Evolutionary conservation across 177 flowering plant species (phyloP).

Genomic region (Tripterygium wilfordii): DNA sequence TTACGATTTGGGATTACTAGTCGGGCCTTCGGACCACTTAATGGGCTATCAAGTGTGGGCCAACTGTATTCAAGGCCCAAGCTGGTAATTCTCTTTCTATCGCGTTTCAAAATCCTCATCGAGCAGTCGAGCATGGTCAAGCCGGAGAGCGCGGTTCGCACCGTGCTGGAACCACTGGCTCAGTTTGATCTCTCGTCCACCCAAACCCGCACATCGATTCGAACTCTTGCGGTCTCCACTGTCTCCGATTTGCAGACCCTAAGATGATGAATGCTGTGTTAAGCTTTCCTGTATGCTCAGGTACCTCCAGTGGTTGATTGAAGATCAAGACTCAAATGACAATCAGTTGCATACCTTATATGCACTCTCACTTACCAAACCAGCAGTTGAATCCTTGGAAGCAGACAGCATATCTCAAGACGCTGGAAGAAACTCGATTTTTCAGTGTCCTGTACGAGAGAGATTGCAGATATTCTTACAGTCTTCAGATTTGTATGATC

Average conservation of each 20-base stretch:
- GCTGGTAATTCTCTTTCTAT: too few relatives aligned
- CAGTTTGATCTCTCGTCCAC: constrained; percentile 23
- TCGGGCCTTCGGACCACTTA: too few relatives aligned
- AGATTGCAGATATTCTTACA: constrained; percentile 81
- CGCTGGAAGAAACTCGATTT: constrained; percentile 23
- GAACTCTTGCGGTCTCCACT: constrained; percentile 38
- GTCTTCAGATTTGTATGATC: constrained; percentile 90
- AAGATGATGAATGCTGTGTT: too few relatives aligned
- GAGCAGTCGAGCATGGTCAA: too few relatives aligned
- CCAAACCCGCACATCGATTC: constrained; percentile 8
- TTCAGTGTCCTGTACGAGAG: constrained; percentile 55
- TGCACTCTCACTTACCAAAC: constrained; percentile 88
- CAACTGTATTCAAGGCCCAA: too few relatives aligned
- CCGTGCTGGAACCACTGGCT: constrained; percentile 46
- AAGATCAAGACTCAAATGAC: constrained; percentile 81
- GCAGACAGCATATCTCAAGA: constrained; percentile 17
- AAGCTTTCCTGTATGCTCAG: too few relatives aligned
- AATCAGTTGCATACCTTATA: constrained; percentile 73
- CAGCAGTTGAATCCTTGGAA: constrained; percentile 58
- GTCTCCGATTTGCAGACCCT: constrained; percentile 40
- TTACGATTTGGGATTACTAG: too few relatives aligned
- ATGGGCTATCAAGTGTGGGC: too few relatives aligned
- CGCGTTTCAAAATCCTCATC: too few relatives aligned
- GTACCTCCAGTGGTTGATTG: constrained; percentile 98
- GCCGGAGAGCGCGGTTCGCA: constrained; percentile 15